phyloP scores from a whole-genome alignment of 805 yeast genomes.

The Cephaloascus fragrans region DNA sequence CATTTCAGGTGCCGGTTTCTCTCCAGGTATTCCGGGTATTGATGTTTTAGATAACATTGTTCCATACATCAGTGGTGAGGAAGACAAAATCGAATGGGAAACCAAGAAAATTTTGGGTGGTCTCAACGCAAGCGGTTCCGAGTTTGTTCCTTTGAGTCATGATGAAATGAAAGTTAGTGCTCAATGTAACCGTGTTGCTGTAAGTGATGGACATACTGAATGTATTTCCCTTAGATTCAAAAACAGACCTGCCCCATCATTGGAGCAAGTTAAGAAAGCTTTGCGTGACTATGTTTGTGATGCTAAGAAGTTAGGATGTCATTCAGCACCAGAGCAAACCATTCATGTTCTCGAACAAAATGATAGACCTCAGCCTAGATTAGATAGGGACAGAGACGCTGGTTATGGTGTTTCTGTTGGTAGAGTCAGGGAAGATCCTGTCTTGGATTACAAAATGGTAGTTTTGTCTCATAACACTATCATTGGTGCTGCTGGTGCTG shows the following conservation, averaged over 20 bases:
- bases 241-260: constrained; percentile 73
- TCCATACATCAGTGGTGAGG: constrained; percentile 94
- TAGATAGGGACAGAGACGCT: constrained; percentile 89
- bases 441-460: constrained; percentile 91
- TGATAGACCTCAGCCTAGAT: constrained; percentile 96
- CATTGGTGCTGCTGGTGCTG: constrained; percentile 98
- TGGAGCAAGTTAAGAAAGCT: constrained; percentile 67
- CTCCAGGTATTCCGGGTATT: constrained; percentile 95
- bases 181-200: constrained; percentile 95
- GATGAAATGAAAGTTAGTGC: constrained; percentile 83
- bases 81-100: constrained; percentile 98
- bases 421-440: constrained; percentile 86
- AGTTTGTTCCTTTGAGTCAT: constrained; percentile 48
- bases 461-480: constrained; percentile 96
- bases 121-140: constrained; percentile 38
- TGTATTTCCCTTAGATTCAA: constrained; percentile 83
- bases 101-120: constrained; percentile 87
- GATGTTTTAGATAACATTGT: constrained; percentile 91
- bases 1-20: constrained; percentile 95
- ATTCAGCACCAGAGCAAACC: constrained; percentile 87
- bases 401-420: constrained; percentile 96
- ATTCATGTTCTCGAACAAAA: constrained; percentile 85
- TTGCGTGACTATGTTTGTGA: constrained; percentile 74
- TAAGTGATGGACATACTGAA: constrained; percentile 96
- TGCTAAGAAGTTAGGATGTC: constrained; percentile 70